Evolutionary conservation across 441 rosid species (phyloP).

Genomic region (Populus hybrid): DNA sequence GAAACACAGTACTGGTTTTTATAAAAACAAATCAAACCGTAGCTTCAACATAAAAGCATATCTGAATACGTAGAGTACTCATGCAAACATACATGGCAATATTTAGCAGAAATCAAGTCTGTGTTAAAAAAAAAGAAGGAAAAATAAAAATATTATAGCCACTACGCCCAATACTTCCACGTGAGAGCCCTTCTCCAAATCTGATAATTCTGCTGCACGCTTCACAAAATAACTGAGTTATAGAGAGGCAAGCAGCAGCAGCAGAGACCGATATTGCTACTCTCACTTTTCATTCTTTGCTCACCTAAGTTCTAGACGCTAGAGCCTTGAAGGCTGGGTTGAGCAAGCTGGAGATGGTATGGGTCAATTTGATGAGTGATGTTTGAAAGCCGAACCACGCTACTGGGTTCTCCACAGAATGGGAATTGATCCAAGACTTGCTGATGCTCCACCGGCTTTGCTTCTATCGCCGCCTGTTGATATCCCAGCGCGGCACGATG

Average conservation of each 20-base stretch:
- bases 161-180: not conserved
- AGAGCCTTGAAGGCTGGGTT: constrained; percentile 56
- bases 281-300: not conserved
- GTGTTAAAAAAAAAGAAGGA: too few relatives aligned
- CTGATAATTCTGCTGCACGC: not conserved
- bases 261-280: not conserved
- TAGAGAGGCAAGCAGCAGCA: not conserved
- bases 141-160: not conserved
- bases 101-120: too few relatives aligned
- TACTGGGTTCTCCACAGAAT: constrained; percentile 61
- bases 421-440: constrained; percentile 62
- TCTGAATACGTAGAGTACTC: too few relatives aligned
- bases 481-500: constrained; percentile 50
- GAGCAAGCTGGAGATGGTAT: constrained; percentile 75
- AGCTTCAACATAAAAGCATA: not conserved
- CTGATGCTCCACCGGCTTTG: constrained; percentile 52
- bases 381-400: constrained; percentile 71
- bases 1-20: not conserved
- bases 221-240: not conserved
- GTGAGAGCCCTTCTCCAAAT: not conserved
- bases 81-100: too few relatives aligned
- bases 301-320: not conserved
- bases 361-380: constrained; percentile 32
- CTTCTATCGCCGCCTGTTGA: constrained; percentile 48
- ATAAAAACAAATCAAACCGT: not conserved